phyloP scores from a whole-genome alignment of 371 early-diverging fungal species.

The Polyrhizophydium stewartii region DNA sequence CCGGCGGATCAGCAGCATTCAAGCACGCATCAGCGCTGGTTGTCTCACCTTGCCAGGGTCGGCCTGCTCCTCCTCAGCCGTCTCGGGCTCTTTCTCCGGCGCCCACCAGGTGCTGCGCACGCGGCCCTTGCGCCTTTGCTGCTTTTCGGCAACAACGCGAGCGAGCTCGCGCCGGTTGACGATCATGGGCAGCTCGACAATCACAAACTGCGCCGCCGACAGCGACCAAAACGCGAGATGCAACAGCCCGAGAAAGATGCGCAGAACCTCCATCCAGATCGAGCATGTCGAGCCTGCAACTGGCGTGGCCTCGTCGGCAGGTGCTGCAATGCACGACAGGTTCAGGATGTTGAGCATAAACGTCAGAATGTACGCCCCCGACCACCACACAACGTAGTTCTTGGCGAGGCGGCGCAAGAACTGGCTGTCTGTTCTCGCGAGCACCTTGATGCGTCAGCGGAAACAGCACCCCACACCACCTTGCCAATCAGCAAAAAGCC shows the following conservation, averaged over 20 bases:
- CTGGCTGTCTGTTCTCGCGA: conserved; percentile 10
- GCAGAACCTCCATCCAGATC: neutral
- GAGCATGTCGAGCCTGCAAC: neutral
- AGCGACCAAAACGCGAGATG: conserved; percentile 40
- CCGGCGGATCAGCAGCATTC: too few species aligned
- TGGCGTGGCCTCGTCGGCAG: neutral
- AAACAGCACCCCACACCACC: neutral
- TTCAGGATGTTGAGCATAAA: conserved; percentile 40
- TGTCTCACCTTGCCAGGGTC: neutral
- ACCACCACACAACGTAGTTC: conserved; percentile 49
- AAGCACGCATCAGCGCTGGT: too few species aligned
- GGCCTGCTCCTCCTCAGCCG: neutral
- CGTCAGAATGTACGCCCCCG: conserved; percentile 39
- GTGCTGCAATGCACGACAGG: conserved; percentile 21
- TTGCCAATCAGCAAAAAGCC: neutral
- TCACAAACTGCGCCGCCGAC: conserved; percentile 39
- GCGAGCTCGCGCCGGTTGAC: conserved; percentile 33
- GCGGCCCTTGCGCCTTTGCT: neutral
- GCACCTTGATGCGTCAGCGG: neutral
- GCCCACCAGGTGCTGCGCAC: neutral
- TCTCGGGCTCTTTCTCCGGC: neutral
- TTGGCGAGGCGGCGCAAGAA: conserved; percentile 34
- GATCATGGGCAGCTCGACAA: conserved; percentile 48
- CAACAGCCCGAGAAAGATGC: conserved; percentile 19
- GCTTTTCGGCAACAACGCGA: neutral